A percentile compares a stretch with the other conserved stretches of the same genome.
Conservation (phyloP, 2,329 filamentous ascomycete genomes). For the Lachnellula suecica region DNA sequence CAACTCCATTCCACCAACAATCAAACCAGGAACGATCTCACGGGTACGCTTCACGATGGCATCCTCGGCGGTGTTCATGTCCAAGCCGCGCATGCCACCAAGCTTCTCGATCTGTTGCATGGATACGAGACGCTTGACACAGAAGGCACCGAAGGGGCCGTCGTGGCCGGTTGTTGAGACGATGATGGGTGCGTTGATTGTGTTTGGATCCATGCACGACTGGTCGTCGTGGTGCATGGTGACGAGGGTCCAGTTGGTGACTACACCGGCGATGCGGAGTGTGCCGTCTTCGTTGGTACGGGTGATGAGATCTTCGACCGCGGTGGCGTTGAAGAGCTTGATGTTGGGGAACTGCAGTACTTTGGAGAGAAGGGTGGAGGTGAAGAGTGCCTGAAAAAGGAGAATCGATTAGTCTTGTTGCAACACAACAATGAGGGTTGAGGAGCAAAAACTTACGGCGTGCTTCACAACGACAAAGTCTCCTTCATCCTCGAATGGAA, state of each 20-base stretch:
- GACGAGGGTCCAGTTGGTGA: constrained; percentile 95
- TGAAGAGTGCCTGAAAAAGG: constrained; percentile 67
- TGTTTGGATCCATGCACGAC: constrained; percentile 96
- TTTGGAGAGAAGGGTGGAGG: constrained; percentile 79
- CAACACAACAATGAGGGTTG: no score
- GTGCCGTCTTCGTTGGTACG: constrained; percentile 55
- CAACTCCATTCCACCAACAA: constrained; percentile 94
- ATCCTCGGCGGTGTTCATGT: constrained; percentile 90
- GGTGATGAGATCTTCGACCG: constrained; percentile 90
- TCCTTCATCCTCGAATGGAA: constrained; percentile 85
- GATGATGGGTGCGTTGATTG: constrained; percentile 87
- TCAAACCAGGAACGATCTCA: constrained; percentile 82
- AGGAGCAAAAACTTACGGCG: constrained; percentile 44
- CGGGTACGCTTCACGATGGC: constrained; percentile 91
- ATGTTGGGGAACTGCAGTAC: constrained; percentile 85
- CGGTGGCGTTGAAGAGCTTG: constrained; percentile 94
- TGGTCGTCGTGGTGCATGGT: constrained; percentile 86
- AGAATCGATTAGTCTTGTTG: neutral
- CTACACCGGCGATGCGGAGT: constrained; percentile 80
- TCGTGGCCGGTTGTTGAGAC: constrained; percentile 92
- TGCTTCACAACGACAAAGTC: constrained; percentile 92
- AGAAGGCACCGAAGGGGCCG: constrained; percentile 87
- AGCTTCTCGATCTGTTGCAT: constrained; percentile 83
- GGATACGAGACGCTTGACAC: constrained; percentile 83
- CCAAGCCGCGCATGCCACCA: constrained; percentile 87